Base-by-base conservation (phyloP, 768 basidiomycete genomes). In the Russula brevipes region DNA sequence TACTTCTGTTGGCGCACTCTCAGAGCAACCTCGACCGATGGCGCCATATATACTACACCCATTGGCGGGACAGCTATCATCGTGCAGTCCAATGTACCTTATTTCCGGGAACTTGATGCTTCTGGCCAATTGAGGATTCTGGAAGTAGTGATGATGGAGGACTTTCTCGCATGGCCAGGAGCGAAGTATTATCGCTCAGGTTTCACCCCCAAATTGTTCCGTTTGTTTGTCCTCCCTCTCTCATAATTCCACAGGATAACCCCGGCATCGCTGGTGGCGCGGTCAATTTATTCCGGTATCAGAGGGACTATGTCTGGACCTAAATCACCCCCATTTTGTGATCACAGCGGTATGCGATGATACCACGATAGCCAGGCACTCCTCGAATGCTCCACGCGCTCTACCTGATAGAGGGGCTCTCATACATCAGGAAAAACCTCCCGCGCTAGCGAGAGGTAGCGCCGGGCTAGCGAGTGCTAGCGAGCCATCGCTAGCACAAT, bases 331-430 rank as follows among this genome's bases (percentile, higher is more conserved):
- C n/a, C 59, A 7, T 60, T 44, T 42, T 42, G 46, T 39, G 61
- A 39, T 2, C 47, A 44, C 14, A 46, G 51, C 14, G 68, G 69
- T 39, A 74, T 74, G 73, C 66, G 66, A 11, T 72, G 73, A 63
- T 63, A 70, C 63, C 57, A 57, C 42, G 63, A 70, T 30, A 68
- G 44, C 39, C 57, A 52, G 35, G 59, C 65, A 5, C 68, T 71
- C 11, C 71, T 72, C 5, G 72, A 68, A 0, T 67, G 68, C 24
- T 68, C 62, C 30, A 61, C 60, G 24, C 24, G 24, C 24, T 24
- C 24, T 24, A 17, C 60, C 65, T 1, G 68, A 64, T 12, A 68
- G 68, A 9, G 69, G 61, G 11, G 64, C 53, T 4, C 39, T 54
- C 24, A 66, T 68, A n/a, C 24, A 24, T 24, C 24, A 24, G 24